These are phyloP conservation scores for Alnus glutinosa DNA, from an alignment of 306 rosid genomes.

Conservation along the genomic window DNA sequence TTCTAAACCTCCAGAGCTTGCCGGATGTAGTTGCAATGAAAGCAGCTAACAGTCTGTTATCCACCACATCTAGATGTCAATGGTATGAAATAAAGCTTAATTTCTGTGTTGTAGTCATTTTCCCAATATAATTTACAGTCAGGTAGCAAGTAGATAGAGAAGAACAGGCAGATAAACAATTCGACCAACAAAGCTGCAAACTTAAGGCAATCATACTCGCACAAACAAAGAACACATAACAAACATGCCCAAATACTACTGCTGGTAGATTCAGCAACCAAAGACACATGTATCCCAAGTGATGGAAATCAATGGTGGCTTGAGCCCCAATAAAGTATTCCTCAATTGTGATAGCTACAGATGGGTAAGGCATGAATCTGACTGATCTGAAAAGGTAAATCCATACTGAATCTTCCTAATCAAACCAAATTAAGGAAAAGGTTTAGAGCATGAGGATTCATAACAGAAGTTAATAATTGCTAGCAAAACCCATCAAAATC, in stretches of 20 bases:
- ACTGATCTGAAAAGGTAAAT: not conserved
- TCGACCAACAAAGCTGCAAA: not conserved
- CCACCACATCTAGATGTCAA: conserved; percentile 30
- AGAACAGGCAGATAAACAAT: not conserved
- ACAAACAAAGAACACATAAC: not conserved
- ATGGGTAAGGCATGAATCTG: not conserved
- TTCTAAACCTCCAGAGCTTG: conserved; percentile 6
- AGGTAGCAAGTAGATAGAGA: conserved; percentile 11
- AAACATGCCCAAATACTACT: not conserved
- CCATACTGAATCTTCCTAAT: not conserved
- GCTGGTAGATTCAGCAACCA: not conserved
- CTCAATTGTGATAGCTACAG: too few species aligned
- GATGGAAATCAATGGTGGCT: not conserved
- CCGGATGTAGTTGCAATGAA: conserved; percentile 27
- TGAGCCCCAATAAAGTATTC: not conserved
- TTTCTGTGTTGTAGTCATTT: conserved; percentile 7
- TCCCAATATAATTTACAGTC: not conserved
- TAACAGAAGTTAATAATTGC: not conserved
- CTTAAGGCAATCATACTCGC: not conserved
- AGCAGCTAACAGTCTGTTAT: conserved; percentile 41
- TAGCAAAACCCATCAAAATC: not conserved
- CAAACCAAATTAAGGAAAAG: conserved; percentile 6
- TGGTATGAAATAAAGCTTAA: conserved; percentile 1
- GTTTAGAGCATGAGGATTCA: not conserved
- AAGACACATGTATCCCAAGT: not conserved